Conservation (phyloP, 192 early-diverging fungal species). For the Pilaira anomala region DNA sequence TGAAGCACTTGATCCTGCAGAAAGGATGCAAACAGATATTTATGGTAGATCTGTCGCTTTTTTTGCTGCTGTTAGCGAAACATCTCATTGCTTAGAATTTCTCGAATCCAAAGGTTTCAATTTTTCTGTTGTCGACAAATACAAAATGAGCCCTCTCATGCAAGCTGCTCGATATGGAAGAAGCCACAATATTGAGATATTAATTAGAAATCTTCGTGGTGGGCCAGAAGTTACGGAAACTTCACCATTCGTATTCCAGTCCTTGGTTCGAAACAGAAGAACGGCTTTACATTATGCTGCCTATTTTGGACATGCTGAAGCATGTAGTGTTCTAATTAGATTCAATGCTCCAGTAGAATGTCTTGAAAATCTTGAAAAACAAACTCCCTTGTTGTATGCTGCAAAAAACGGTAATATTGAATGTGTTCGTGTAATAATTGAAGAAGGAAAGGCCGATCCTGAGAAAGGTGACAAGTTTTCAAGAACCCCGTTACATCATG, state of each 20-base stretch:
- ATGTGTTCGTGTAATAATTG: conserved; percentile 26
- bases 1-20: conserved; percentile 30
- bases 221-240: conserved; percentile 18
- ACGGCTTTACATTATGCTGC: conserved; percentile 39
- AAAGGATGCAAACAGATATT: conserved; percentile 38
- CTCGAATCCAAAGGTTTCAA: conserved; percentile 37
- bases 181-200: conserved; percentile 22
- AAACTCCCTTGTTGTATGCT: conserved; percentile 35
- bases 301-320: conserved; percentile 37
- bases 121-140: conserved; percentile 29
- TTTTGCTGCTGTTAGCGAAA: conserved; percentile 48
- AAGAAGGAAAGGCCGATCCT: conserved; percentile 27
- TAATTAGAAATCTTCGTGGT: conserved; percentile 31
- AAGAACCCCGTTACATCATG: conserved; percentile 31
- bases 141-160: conserved; percentile 43
- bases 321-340: conserved; percentile 37
- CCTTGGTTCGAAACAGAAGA: conserved; percentile 36
- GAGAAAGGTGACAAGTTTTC: conserved; percentile 29
- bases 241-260: conserved; percentile 27
- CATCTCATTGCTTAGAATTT: conserved; percentile 42
- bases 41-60: conserved; percentile 43
- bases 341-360: conserved; percentile 37
- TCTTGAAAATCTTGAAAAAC: conserved; percentile 31
- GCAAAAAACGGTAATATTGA: conserved; percentile 29
- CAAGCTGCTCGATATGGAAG: conserved; percentile 51